Evolutionary conservation across 169 alveolate genomes (phyloP).

Genomic region (Eimeria praecox): DNA sequence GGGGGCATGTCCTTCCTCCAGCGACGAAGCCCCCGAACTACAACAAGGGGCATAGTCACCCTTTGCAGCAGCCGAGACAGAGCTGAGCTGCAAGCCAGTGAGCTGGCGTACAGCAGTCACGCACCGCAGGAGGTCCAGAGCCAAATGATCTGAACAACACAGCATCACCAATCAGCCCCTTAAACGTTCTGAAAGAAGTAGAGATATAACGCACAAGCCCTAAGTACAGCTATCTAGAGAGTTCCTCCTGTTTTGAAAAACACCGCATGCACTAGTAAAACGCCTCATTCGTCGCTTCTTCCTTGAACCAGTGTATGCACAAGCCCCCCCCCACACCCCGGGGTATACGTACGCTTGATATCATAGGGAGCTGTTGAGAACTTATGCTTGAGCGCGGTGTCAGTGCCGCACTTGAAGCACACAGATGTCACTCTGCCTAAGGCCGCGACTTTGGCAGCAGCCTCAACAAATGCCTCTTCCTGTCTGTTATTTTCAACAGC

Average conservation of each 20-base stretch:
- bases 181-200: not conserved
- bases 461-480: slow-evolving; percentile 79
- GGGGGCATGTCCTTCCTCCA: slow-evolving; percentile 26
- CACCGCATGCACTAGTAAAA: not conserved
- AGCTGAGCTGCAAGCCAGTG: slow-evolving; percentile 64
- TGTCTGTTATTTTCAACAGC: slow-evolving; percentile 73
- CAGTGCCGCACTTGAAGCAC: slow-evolving; percentile 66
- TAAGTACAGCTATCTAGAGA: not conserved
- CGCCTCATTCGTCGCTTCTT: not conserved
- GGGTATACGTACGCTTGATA: slow-evolving; percentile 28
- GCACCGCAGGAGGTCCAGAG: slow-evolving; percentile 79
- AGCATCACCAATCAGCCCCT: not conserved
- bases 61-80: slow-evolving; percentile 36
- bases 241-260: not conserved
- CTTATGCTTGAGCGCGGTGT: slow-evolving; percentile 57
- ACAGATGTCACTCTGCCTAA: slow-evolving; percentile 70
- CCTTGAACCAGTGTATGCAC: not conserved
- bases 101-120: slow-evolving; percentile 74
- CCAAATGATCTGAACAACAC: slow-evolving; percentile 71
- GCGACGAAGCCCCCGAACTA: not conserved
- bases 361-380: slow-evolving; percentile 58
- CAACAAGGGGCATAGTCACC: slow-evolving; percentile 59
- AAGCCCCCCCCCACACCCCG: not conserved
- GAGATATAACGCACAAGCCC: not conserved
- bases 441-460: slow-evolving; percentile 40